A percentile compares a stretch with the other conserved stretches of the same genome.
phyloP scores from a whole-genome alignment of 129 eudicot species.

The Cynara cardunculus region DNA sequence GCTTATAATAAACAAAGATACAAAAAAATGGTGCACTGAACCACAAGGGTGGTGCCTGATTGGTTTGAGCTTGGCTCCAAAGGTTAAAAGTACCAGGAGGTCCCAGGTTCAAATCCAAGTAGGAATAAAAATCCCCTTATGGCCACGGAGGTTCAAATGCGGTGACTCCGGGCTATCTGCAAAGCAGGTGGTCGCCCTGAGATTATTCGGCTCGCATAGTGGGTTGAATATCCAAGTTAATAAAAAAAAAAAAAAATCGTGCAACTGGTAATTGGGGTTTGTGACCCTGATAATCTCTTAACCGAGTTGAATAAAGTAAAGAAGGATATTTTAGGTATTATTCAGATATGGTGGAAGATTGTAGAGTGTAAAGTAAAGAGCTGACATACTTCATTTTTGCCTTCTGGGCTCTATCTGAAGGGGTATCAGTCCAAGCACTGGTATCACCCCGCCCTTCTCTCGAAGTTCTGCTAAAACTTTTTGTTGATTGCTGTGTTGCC shows the following conservation, averaged over 20 bases:
- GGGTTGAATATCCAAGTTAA: no score
- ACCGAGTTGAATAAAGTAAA: background rate
- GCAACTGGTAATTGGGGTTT: background rate
- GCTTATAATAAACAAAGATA: background rate
- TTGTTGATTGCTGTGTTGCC: constrained; percentile 67
- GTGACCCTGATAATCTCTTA: background rate
- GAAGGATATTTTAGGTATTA: constrained; percentile 4
- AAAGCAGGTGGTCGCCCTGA: no score
- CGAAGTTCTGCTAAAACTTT: constrained; percentile 55
- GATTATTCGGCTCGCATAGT: no score
- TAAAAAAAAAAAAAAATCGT: no score
- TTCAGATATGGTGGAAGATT: background rate
- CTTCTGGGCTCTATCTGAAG: constrained; percentile 85
- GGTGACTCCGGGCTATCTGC: no score
- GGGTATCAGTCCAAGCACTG: constrained; percentile 96
- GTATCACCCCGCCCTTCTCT: constrained; percentile 99
- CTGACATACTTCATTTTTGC: constrained; percentile 82
- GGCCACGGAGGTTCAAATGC: no score
- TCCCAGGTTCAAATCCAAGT: no score
- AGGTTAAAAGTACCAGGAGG: no score
- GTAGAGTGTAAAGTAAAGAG: background rate
- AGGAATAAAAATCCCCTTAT: no score
- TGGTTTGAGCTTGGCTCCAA: no score
- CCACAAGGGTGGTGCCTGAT: no score
- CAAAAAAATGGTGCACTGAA: background rate